These are phyloP conservation scores for Exophiala sp. DNA, from an alignment of 2,329 filamentous ascomycete genomes.

Conservation along the genomic window DNA sequence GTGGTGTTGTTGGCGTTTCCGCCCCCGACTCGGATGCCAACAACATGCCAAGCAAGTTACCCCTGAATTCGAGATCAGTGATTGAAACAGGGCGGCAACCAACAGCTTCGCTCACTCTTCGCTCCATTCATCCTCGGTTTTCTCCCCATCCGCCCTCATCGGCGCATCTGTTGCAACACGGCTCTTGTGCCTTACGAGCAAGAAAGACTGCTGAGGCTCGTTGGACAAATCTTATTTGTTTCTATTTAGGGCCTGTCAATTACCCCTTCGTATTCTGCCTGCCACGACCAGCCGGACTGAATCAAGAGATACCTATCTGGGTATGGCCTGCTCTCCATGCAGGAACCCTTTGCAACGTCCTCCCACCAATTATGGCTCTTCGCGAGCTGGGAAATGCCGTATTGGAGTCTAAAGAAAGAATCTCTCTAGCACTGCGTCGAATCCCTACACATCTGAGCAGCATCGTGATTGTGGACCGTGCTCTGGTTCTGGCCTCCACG, in stretches of 20 bases:
- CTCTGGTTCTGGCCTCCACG: neutral
- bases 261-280: neutral
- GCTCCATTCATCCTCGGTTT: neutral
- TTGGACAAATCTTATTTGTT: slow-evolving; percentile 5
- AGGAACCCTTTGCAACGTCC: neutral
- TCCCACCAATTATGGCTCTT: no score
- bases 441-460: no score
- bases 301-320: neutral
- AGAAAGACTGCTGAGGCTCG: slow-evolving; percentile 5
- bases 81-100: neutral
- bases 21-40: no score
- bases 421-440: neutral
- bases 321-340: neutral
- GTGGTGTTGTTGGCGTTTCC: no score
- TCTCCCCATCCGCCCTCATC: neutral
- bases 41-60: no score
- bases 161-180: slow-evolving; percentile 1
- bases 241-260: neutral
- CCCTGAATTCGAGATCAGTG: no score
- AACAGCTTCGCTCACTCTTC: neutral
- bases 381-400: no score
- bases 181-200: neutral
- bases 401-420: slow-evolving; percentile 1
- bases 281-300: neutral
- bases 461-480: no score